A percentile compares a stretch with the other conserved stretches of the same genome.
Evolutionary conservation across 2,329 filamentous ascomycete species (phyloP).

Genomic region (Clarireedia monteithiana): DNA sequence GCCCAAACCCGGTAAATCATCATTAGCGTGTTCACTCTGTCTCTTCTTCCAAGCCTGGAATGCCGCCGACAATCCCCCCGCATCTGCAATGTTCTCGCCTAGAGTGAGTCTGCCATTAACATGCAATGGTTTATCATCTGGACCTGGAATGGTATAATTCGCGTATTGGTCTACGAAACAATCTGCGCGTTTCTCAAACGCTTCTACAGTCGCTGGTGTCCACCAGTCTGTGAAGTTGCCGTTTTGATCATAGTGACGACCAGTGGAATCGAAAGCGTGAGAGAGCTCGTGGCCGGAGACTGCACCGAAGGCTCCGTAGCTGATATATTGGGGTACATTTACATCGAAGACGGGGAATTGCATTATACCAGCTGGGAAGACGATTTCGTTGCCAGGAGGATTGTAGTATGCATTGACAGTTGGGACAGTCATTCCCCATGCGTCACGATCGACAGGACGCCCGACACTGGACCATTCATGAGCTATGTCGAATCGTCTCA

Average conservation of each 20-base stretch:
- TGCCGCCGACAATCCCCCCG: slow-evolving; percentile 55
- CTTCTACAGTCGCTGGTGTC: slow-evolving; percentile 49
- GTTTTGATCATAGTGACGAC: slow-evolving; percentile 55
- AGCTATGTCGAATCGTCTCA: slow-evolving; percentile 39
- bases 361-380: slow-evolving; percentile 63
- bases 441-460: slow-evolving; percentile 50
- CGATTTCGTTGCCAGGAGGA: slow-evolving; percentile 48
- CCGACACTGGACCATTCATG: slow-evolving; percentile 50
- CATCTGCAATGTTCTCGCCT: slow-evolving; percentile 65
- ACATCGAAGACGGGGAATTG: slow-evolving; percentile 60
- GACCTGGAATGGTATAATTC: slow-evolving; percentile 49
- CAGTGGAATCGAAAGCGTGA: slow-evolving; percentile 62
- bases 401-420: slow-evolving; percentile 64
- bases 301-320: slow-evolving; percentile 61
- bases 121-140: slow-evolving; percentile 48
- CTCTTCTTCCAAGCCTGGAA: slow-evolving; percentile 59
- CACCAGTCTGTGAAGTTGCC: slow-evolving; percentile 62
- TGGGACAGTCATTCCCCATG: slow-evolving; percentile 53
- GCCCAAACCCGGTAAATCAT: slow-evolving; percentile 48
- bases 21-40: slow-evolving; percentile 40
- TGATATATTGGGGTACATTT: slow-evolving; percentile 54
- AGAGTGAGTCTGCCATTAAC: slow-evolving; percentile 57
- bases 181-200: slow-evolving; percentile 49
- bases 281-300: slow-evolving; percentile 63
- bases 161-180: slow-evolving; percentile 64